A percentile compares a stretch with the other conserved stretches of the same genome.
Conservation (phyloP, 1,139 yeast genomes). For the Lodderomyces theae region DNA sequence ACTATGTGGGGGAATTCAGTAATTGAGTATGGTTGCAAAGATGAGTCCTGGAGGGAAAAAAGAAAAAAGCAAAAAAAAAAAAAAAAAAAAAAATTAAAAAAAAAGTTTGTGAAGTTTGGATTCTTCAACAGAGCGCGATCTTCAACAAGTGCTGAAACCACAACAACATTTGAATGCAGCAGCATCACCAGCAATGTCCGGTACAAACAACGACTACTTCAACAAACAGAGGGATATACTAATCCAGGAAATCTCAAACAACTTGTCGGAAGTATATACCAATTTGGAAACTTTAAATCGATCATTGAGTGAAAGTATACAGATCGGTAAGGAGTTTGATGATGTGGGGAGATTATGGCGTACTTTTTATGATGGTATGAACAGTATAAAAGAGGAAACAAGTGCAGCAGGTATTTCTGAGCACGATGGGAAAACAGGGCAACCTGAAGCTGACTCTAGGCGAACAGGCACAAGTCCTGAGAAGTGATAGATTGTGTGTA, state of each 20-base stretch:
- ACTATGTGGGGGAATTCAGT: no score
- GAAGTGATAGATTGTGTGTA: no score
- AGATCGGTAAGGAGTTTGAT: conserved; percentile 47
- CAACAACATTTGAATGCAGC: background rate
- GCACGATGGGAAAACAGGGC: background rate
- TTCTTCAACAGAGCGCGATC: no score
- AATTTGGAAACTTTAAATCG: conserved; percentile 43
- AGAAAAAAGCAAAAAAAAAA: conserved; percentile 7
- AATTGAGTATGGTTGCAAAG: conserved; percentile 6
- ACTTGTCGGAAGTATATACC: conserved; percentile 40
- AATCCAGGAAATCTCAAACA: conserved; percentile 41
- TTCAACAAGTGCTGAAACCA: background rate
- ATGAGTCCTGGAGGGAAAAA: background rate
- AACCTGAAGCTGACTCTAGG: background rate
- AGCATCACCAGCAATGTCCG: conserved; percentile 6
- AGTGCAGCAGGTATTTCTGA: conserved; percentile 4
- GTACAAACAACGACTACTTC: conserved; percentile 20
- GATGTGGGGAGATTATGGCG: conserved; percentile 46
- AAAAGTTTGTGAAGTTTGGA: no score
- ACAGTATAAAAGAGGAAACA: conserved; percentile 17
- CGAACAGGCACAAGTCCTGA: background rate
- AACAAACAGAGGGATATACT: conserved; percentile 45
- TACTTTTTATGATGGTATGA: conserved; percentile 39
- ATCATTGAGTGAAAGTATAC: conserved; percentile 40
- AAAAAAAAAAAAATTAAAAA: no score